Evolutionary conservation across 768 basidiomycete genomes (phyloP), one percentile per base, ranked within the genome.

Genomic region (Suillus variegatus): DNA sequence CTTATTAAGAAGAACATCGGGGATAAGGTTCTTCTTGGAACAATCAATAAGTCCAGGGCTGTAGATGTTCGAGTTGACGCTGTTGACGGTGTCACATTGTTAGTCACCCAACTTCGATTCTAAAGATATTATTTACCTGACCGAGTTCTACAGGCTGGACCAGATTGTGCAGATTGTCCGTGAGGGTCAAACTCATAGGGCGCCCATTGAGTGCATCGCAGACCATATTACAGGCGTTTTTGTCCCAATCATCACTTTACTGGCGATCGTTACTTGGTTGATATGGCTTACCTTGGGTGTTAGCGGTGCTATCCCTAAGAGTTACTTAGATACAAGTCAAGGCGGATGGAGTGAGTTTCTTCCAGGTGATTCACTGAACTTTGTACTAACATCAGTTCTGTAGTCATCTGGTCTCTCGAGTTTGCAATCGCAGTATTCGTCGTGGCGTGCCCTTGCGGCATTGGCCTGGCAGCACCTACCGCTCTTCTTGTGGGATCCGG

Each of bases 381-480:
- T 22, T 64, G 9, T 7, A 10, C 43, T 49, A 22, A 72, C 60
- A 38, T 20, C 47, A 43, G 49, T 20, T 52, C 55, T 25, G 16
- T 62, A 91, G 88, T 83, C 52, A 80, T 90, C 2, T 91, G 90
- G 89, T 88, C 92, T 1, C 79, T 95, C 22, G 87, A 93, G 69
- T 95, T 95, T 71, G 87, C 91, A 3, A 91, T 94, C 46, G 85
- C 92, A 3, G 90, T 91, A 10, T 89, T 94, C 66, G 91, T 95
- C 16, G 87, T 94, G 16, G 91, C 93, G 6, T 95, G 93, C 74
- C 94, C 94, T 4, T 95, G 93, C 69, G 92, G 93, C 9, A 91
- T 94, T 43, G 92, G 90, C 36, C 84, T 95, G 7, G 94, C 94
- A 2, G 93, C 92, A 3, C 94, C 94, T 0, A 93, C 93, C 0